These are phyloP conservation scores for Neobulgaria alba DNA, from an alignment of 2,329 filamentous ascomycete species.

Conservation along the genomic window DNA sequence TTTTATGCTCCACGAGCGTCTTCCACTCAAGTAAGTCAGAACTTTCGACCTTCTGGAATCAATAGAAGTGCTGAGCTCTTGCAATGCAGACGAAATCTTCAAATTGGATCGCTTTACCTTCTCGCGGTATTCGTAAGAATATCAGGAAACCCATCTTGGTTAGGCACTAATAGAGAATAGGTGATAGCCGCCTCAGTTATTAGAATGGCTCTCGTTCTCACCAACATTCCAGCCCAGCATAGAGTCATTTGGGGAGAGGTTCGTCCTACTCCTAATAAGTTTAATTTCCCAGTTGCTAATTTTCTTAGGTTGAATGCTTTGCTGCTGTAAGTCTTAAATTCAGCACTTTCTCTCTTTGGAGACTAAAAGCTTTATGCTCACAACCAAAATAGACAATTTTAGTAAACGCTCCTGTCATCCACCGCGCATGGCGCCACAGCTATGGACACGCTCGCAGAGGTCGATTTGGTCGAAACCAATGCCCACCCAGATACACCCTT, in stretches of 20 bases:
- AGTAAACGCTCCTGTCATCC: slow-evolving; percentile 20
- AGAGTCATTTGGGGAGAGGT: slow-evolving; percentile 17
- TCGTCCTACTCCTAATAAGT: background rate
- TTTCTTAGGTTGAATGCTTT: slow-evolving; percentile 18
- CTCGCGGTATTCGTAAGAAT: slow-evolving; percentile 13
- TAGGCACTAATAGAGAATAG: background rate
- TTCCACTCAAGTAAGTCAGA: slow-evolving; percentile 6
- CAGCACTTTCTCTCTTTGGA: no score
- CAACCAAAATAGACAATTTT: slow-evolving; percentile 11
- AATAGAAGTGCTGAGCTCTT: background rate
- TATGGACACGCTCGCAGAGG: slow-evolving; percentile 9
- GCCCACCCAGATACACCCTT: slow-evolving; percentile 6
- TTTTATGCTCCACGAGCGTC: slow-evolving; percentile 11
- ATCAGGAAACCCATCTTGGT: background rate
- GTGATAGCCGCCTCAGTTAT: slow-evolving; percentile 11
- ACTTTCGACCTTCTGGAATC: background rate
- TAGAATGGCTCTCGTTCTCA: slow-evolving; percentile 7
- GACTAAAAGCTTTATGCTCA: background rate
- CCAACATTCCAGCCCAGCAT: slow-evolving; percentile 4
- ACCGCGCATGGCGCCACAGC: slow-evolving; percentile 15
- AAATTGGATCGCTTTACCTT: slow-evolving; percentile 10
- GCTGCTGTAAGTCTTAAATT: slow-evolving; percentile 10
- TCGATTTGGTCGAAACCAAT: slow-evolving; percentile 5
- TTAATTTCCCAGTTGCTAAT: background rate
- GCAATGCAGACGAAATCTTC: slow-evolving; percentile 8